These are phyloP conservation scores for Suillus bovinus DNA, from an alignment of 768 basidiomycete genomes.

Conservation along the genomic window DNA sequence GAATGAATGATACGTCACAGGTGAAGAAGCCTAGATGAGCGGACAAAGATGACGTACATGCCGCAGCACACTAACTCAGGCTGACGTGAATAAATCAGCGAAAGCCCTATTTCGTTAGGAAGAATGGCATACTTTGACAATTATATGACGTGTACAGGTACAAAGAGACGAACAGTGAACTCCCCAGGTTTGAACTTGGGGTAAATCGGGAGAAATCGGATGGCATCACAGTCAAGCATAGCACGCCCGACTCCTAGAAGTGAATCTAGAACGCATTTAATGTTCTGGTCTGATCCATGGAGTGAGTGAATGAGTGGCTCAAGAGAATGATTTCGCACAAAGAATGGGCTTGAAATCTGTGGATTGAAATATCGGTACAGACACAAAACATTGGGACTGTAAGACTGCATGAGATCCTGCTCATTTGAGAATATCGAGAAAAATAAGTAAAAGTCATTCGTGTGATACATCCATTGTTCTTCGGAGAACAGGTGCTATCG, in stretches of 20 bases:
- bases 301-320: background rate
- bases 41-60: constrained; percentile 21
- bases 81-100: constrained; percentile 9
- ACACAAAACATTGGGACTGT: background rate
- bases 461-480: background rate
- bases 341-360: constrained; percentile 44
- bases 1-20: constrained; percentile 22
- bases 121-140: constrained; percentile 26
- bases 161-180: constrained; percentile 24
- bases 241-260: constrained; percentile 35
- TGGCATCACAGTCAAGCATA: constrained; percentile 34
- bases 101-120: background rate
- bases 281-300: constrained; percentile 24
- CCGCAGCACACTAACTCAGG: constrained; percentile 39
- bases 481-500: background rate
- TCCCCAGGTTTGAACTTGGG: constrained; percentile 35
- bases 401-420: background rate
- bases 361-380: constrained; percentile 8
- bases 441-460: constrained; percentile 4
- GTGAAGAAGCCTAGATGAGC: background rate
- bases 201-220: constrained; percentile 35
- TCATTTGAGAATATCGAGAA: constrained; percentile 1
- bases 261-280: constrained; percentile 27
- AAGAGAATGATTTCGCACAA: constrained; percentile 21
- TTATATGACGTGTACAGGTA: background rate